Evolutionary conservation across 202 grass and related monocot species (phyloP).

Genomic region (Thinopyrum obtusiflorum): DNA sequence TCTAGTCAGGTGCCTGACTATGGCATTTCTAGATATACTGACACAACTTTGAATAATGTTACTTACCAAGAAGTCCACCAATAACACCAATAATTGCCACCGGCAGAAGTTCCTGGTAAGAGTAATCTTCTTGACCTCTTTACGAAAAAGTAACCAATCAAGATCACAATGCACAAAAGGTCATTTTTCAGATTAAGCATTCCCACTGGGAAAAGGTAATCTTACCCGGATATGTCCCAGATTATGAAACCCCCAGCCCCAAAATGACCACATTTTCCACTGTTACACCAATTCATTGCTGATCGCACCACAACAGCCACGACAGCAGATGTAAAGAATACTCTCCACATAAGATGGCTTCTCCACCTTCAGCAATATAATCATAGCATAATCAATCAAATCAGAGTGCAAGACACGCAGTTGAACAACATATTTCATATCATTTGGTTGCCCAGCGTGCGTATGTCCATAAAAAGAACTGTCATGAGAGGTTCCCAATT

Average conservation of each 20-base stretch:
- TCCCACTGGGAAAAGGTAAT: neutral
- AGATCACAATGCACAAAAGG: constrained; percentile 40
- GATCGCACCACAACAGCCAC: constrained; percentile 92
- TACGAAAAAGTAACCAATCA: constrained; percentile 20
- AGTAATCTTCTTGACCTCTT: constrained; percentile 98
- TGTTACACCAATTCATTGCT: constrained; percentile 94
- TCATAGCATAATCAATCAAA: constrained; percentile 24
- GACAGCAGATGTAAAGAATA: constrained; percentile 99
- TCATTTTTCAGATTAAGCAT: constrained; percentile 5
- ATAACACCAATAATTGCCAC: constrained; percentile 98
- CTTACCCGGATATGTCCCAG: constrained; percentile 98
- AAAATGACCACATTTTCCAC: constrained; percentile 98
- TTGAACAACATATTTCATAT: neutral
- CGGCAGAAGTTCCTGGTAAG: constrained; percentile 92
- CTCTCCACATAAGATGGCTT: constrained; percentile 99
- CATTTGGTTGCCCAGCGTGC: neutral
- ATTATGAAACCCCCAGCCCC: constrained; percentile 98
- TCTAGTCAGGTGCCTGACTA: constrained; percentile 4
- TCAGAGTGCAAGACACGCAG: neutral
- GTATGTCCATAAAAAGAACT: neutral
- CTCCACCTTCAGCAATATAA: constrained; percentile 76
- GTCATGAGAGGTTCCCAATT: neutral
- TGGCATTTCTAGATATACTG: constrained; percentile 20
- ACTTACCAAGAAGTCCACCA: constrained; percentile 91
- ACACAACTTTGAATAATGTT: neutral